Base-by-base conservation (phyloP, 495 filamentous ascomycete genomes). In the Amorphotheca resinae region DNA sequence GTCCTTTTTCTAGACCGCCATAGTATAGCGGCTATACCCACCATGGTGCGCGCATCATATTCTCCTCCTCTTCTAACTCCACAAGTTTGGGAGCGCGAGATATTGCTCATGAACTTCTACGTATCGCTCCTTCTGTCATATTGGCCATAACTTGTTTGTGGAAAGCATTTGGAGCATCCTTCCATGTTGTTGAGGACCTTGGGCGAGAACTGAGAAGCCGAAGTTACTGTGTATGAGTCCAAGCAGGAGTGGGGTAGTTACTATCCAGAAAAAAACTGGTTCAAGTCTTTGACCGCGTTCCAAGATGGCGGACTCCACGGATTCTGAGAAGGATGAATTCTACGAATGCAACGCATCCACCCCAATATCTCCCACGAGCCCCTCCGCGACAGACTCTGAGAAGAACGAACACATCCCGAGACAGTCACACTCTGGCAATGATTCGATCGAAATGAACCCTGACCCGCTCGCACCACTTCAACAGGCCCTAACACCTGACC, bases 391-490 rank as follows among this genome's bases (percentile, higher is more conserved):
- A 0, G 17, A 41, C 14, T 20, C 26, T 1, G 45, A 48, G 15
- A 48, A 48, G 23, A 33, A 38, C 7, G 20, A 37, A 15, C 45
- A 46, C 5, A 44, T 33, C 14, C 7, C 32, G 1, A 20, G 36
- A 12, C 35, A 38, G 2, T 42, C 49, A 31, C 48, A 42, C 25
- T 43, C 48, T 7, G 51, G 48, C 6, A 33, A 36, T 12, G 45
- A 44, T 28, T 39, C 38, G 16, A 42, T 43, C 12, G 23, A 20
- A 33, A 11, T 28, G 5, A 45, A 60, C 46, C 54, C 49, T 3
- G 59, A 67, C 26, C 60, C 58, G 15, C 33, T 67, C 6, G 42
- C 48, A 4, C 58, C 66, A 9, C 53, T 64, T 2, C 61, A 63
- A 43, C 54, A 57, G 7, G 58, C 61, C 11, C 49, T 64, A 32